Evolutionary conservation across 2,329 filamentous ascomycete species (phyloP), one percentile per base, ranked within the genome.

Genomic region (Stagonosporopsis cucurbitacearum): DNA sequence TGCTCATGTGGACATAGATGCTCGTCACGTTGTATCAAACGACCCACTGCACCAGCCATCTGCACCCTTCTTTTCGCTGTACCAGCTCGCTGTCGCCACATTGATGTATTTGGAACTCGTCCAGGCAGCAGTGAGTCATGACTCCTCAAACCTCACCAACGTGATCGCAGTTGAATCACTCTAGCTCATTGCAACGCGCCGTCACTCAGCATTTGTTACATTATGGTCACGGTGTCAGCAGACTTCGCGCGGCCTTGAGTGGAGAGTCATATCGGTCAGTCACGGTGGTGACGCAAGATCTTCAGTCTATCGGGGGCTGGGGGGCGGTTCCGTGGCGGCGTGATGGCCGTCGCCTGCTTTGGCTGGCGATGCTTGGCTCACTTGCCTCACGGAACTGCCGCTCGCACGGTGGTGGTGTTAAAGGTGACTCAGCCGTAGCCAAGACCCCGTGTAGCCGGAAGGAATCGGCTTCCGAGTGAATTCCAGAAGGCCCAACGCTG

Each of bases 171-270:
- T 47, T 51, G 47, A 48, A 56, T 54, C 45, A 54, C 41, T 43
- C 50, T 50, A 58, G 46, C 42, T 48, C 36, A 42, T 33, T 23
- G 15, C 30, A 30, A 50, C 43, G 47, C 42, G 47, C 42, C 30
- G 42, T 47, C 30, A 32, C 30, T 43, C 37, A 39, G 22, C 25
- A 50, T 25, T 47, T 32, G 25, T 58, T 60, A 57, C 51, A 49
- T 39, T 43, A 49, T 23, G 37, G 45, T 67, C 70, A 66, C 70
- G 68, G 45, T 67, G 58, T 69, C 68, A 70, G 65, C 66, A 67
- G 68, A 67, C 62, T 64, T 56, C 53, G 56, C 50, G 51, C 45
- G 49, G 28, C 44, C 47, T 47, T 49, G 58, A 47, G 50, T 59
- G 55, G 56, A 57, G 51, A 43, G 47, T 47, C 49, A 56, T n/a